These are phyloP conservation scores for Pittosporum tobira DNA, from an alignment of 129 eudicot genomes.

Conservation along the genomic window DNA sequence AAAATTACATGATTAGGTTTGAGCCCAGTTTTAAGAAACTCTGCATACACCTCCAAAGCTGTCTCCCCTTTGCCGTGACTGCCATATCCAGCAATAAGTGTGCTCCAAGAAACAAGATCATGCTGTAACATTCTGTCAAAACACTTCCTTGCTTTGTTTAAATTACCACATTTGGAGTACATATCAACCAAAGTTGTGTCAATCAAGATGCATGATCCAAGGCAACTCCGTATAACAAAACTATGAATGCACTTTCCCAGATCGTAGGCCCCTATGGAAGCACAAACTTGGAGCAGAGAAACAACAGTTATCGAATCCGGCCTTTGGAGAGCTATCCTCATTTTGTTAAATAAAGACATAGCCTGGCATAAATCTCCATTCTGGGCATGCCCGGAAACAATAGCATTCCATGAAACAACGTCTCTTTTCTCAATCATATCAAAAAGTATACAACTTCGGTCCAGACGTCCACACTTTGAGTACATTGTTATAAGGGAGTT, in stretches of 20 bases:
- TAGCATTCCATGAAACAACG: slow-evolving; percentile 84
- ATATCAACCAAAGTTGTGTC: slow-evolving; percentile 84
- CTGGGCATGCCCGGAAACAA: slow-evolving; percentile 68
- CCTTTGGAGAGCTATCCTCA: slow-evolving; percentile 44
- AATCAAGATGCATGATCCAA: slow-evolving; percentile 40
- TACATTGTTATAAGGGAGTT: slow-evolving; percentile 85
- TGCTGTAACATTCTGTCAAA: slow-evolving; percentile 61
- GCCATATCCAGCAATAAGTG: slow-evolving; percentile 79
- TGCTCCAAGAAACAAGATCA: slow-evolving; percentile 79
- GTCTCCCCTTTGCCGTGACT: slow-evolving; percentile 78
- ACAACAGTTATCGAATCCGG: slow-evolving; percentile 76
- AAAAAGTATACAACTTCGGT: slow-evolving; percentile 46
- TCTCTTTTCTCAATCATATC: slow-evolving; percentile 51
- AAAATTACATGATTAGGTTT: slow-evolving; percentile 59
- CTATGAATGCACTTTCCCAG: slow-evolving; percentile 82
- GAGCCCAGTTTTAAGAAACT: slow-evolving; percentile 40
- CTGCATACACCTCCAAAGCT: slow-evolving; percentile 52
- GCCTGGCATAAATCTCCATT: slow-evolving; percentile 52
- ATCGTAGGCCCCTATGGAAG: slow-evolving; percentile 76
- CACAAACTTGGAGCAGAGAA: slow-evolving; percentile 86
- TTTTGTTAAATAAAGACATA: slow-evolving; percentile 44
- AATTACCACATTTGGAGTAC: slow-evolving; percentile 88
- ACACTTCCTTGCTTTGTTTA: slow-evolving; percentile 53
- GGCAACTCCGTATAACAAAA: slow-evolving; percentile 43
- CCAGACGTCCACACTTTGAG: slow-evolving; percentile 53